phyloP scores from a whole-genome alignment of 2,329 filamentous ascomycete species.

The Sordariomycetes sp. region DNA sequence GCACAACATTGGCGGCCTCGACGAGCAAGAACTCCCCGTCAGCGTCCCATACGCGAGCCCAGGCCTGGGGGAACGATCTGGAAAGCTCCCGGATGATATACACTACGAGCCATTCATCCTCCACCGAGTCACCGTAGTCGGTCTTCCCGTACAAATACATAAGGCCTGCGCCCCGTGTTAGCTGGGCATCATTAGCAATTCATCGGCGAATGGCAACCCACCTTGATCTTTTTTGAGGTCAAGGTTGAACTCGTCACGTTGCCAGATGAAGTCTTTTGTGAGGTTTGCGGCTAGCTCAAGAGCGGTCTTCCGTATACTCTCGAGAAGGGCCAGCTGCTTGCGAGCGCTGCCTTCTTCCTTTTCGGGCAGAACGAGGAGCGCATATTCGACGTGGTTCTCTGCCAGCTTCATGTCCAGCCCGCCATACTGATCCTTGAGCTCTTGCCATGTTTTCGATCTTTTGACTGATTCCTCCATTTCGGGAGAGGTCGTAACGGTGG shows the following conservation, averaged over 20 bases:
- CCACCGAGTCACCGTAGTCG: slow-evolving; percentile 87
- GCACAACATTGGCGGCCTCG: slow-evolving; percentile 80
- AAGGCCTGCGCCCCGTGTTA: slow-evolving; percentile 25
- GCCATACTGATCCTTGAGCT: slow-evolving; percentile 1
- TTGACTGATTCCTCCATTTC: slow-evolving; percentile 1
- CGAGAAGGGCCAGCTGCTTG: slow-evolving; percentile 54
- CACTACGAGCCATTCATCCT: slow-evolving; percentile 96
- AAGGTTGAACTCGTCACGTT: slow-evolving; percentile 60
- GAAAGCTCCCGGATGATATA: slow-evolving; percentile 78
- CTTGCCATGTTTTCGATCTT: slow-evolving; percentile 3
- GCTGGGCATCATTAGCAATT: not conserved
- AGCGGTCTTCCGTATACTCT: slow-evolving; percentile 60
- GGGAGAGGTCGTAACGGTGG: not conserved
- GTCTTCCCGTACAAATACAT: slow-evolving; percentile 65
- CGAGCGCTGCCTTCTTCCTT: slow-evolving; percentile 27
- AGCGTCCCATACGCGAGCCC: slow-evolving; percentile 74
- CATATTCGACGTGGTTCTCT: slow-evolving; percentile 81
- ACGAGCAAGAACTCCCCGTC: slow-evolving; percentile 95
- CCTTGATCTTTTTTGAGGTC: not conserved
- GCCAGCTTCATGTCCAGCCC: slow-evolving; percentile 35
- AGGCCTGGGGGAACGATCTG: slow-evolving; percentile 59
- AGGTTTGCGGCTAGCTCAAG: slow-evolving; percentile 50
- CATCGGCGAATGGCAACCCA: not conserved
- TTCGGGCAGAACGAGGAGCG: slow-evolving; percentile 59
- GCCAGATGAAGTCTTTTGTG: slow-evolving; percentile 89